Base-by-base conservation (phyloP, 2,329 filamentous ascomycete genomes). In the Mycogone perniciosa region DNA sequence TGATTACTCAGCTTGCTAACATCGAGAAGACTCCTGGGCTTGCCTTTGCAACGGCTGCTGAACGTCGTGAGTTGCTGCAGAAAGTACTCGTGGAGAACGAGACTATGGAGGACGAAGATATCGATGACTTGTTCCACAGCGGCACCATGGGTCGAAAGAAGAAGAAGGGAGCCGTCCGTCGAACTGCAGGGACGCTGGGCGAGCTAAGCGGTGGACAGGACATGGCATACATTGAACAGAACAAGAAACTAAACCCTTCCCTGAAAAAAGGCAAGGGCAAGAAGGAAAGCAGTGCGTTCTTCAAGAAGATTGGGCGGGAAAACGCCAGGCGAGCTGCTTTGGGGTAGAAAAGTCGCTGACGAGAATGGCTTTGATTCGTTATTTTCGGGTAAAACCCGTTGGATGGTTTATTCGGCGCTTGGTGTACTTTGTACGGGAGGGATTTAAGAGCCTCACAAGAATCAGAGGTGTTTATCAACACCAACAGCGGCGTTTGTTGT, bases 171-270 rank as follows among this genome's bases (percentile, higher is more conserved):
- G 80, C 74, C 2, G 86, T 85, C 1, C 82, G 85, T 57, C 80
- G 93, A 53, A 95, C 87, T 30, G 93, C 91, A 1, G 92, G 90
- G 27, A 89, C 84, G 9, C 76, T 99, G 50, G 86, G 85, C 46
- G 91, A 95, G 60, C 77, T 96, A 50, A 89, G 88, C 50, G 93
- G 93, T 51, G 93, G 91, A 0, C 88, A 95, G 64, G 89, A 95
- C 64, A 97, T 99, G 93, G 91, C 92, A n/a, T 97, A 92, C 66
- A 82, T 89, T 51, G 88, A 92, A 67, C 85, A 88, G 69, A 89
- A 88, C 68, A 86, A 84, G 73, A 83, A 77, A 60, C 76, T 78
- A 57, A 89, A 88, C 62, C 64, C 67, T 44, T 52, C 62, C 2
- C 51, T 69, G 13, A 71, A 67, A 57, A 69, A 68, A 57, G 64